A percentile compares a stretch with the other conserved stretches of the same genome.
Conservation (phyloP, 305 asterid species). For the Fraxinus ornus region DNA sequence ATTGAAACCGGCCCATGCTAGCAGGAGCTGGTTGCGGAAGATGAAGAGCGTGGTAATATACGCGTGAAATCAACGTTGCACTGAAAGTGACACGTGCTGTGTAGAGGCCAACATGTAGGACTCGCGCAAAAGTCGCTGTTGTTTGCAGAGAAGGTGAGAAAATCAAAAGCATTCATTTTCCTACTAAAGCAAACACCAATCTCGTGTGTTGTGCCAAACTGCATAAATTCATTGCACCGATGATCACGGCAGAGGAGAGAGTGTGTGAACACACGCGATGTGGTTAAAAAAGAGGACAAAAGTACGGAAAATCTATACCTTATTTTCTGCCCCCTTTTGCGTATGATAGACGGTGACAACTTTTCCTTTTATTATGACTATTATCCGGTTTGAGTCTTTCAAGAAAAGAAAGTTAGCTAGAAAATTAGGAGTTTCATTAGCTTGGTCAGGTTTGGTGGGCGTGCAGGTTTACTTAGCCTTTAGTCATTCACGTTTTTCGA, state of each 20-base stretch:
- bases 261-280: slow-evolving; percentile 1
- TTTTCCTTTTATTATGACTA: not conserved
- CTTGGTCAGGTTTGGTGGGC: not conserved
- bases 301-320: slow-evolving; percentile 16
- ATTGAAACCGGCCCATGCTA: not conserved
- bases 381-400: not conserved
- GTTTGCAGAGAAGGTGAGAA: not conserved
- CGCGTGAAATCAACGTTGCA: slow-evolving; percentile 38
- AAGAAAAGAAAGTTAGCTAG: not conserved
- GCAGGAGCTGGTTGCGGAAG: not conserved
- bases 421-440: not conserved
- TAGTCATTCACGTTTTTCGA: not conserved
- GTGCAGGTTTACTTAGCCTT: not conserved
- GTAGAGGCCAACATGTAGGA: slow-evolving; percentile 53
- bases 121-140: slow-evolving; percentile 60
- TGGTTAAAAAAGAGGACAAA: slow-evolving; percentile 24
- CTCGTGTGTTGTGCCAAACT: not conserved
- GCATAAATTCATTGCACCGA: slow-evolving; percentile 22
- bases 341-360: not conserved
- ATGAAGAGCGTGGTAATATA: not conserved
- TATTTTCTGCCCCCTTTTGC: not conserved
- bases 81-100: slow-evolving; percentile 47
- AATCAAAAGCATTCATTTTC: too few relatives aligned
- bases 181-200: not conserved
- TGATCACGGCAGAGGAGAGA: slow-evolving; percentile 17